phyloP scores from a whole-genome alignment of 306 rosid genomes.

The Corylus heterophylla region DNA sequence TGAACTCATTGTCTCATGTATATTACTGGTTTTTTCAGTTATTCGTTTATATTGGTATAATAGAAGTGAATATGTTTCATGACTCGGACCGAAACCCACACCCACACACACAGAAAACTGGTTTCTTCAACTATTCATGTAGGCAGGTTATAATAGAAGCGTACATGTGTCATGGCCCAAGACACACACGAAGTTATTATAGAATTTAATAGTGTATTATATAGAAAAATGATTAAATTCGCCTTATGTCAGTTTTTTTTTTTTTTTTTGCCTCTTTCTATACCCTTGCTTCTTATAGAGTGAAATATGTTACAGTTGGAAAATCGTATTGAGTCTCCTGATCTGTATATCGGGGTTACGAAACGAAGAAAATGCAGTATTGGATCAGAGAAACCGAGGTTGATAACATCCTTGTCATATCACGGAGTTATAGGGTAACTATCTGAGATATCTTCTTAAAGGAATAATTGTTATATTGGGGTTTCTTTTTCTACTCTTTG shows the following conservation, averaged over 20 bases:
- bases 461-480: background rate
- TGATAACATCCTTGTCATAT: constrained; percentile 48
- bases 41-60: background rate
- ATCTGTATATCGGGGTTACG: constrained; percentile 68
- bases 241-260: constrained; percentile 4
- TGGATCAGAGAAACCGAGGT: constrained; percentile 55
- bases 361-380: constrained; percentile 53
- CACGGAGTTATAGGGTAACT: constrained; percentile 71
- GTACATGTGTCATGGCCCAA: background rate
- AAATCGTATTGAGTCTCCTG: constrained; percentile 52
- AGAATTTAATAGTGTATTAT: background rate
- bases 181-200: background rate
- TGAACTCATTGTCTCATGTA: background rate
- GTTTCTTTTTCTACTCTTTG: constrained; percentile 15
- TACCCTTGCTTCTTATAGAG: constrained; percentile 9
- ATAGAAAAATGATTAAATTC: constrained; percentile 14
- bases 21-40: background rate
- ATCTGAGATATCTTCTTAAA: constrained; percentile 3
- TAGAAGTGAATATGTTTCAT: too few species aligned
- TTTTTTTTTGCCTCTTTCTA: background rate
- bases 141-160: background rate
- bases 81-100: too few species aligned
- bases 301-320: constrained; percentile 52
- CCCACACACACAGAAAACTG: too few species aligned
- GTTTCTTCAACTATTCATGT: background rate